Base-by-base conservation (phyloP, 305 asterid species). In the Fraxinus latifolia region DNA sequence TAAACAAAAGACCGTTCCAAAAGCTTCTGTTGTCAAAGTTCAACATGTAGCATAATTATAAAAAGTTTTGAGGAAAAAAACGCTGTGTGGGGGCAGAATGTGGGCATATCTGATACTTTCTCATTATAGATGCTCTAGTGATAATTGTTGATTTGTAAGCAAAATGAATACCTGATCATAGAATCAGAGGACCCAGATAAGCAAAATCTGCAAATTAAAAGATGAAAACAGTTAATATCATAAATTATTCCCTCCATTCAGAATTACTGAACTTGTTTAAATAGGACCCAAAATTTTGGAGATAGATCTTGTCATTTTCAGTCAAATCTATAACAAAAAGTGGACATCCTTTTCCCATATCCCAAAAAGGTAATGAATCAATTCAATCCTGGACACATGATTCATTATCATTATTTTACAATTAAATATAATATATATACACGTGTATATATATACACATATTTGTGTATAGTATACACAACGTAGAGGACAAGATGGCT, bases 161-260 rank as follows among this genome's bases (percentile, higher is more conserved):
- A 50, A 73, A 17, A 42, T 1, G 50, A 86, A 55, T 84, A 92
- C 97, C 97, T 91, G 88, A 92, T 92, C 97, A 92, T 92, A 76
- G 95, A 92, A 88, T 92, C 97, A 83, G 95, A 92, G 82, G 97
- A 91, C 72, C 97, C 97, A 77, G 97, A 92, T 83, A 92, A 84
- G 89, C 97, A 92, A 83, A 83, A 92, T 88, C 97, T 92, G 92
- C 88, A 85, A 87, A 71, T 77, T 7, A 65, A 33, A 84, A 76
- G 31, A 80, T 15, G 76, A 44, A 60, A 77, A 53, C 23, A 70
- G 37, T 68, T 29, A 68, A 68, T 68, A 27, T 14, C 39, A 8
- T 29, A 68, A 68, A 68, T 68, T 68, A 68, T 68, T 68, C 74
- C 39, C 74, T 68, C 37, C 21, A 29, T 25, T 14, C 17, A 67